Evolutionary conservation across 352 stramenopile genomes (phyloP).

Genomic region (Globisporangium canariense): DNA sequence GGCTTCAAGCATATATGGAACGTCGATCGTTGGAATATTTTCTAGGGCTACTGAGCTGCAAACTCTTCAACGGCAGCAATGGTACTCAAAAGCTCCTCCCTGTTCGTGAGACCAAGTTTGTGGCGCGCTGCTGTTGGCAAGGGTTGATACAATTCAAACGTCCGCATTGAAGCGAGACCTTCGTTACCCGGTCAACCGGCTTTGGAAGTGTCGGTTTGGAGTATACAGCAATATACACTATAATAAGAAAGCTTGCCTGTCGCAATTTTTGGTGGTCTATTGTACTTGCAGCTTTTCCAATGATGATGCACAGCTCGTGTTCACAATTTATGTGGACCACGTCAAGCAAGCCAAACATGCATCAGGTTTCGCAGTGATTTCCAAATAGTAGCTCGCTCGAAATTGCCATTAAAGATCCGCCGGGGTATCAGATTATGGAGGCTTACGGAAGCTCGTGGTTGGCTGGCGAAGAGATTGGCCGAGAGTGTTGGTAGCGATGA

Average conservation of each 20-base stretch:
- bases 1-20: no score
- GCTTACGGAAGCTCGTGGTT: background rate
- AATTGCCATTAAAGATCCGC: background rate
- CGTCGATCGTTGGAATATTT: no score
- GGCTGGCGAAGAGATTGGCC: background rate
- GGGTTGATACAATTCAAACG: no score
- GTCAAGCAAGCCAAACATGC: background rate
- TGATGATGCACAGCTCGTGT: slow-evolving; percentile 1
- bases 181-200: background rate
- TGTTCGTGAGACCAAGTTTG: no score
- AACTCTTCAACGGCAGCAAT: no score
- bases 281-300: background rate
- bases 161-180: background rate
- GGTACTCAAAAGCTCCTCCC: no score
- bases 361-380: background rate
- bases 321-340: background rate
- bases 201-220: background rate
- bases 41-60: no score
- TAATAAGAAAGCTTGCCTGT: background rate
- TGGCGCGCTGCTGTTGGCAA: no score
- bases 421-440: background rate
- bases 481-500: slow-evolving; percentile 14
- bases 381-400: background rate
- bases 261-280: background rate
- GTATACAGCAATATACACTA: background rate